Conservation (phyloP, 495 filamentous ascomycete genomes). For the Xylaria intraflava region DNA sequence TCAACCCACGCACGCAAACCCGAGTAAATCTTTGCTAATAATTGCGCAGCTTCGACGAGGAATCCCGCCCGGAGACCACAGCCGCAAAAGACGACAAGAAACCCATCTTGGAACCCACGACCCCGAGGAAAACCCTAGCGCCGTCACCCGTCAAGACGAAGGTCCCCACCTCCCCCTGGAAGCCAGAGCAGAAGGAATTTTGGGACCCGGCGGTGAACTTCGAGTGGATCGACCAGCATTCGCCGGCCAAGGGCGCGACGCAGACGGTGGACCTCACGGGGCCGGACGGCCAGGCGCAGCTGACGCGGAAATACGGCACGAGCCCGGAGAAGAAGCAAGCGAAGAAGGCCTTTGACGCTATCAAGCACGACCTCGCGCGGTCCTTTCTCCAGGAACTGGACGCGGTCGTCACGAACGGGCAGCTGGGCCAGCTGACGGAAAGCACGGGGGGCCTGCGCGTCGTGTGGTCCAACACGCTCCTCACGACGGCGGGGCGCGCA, state of each 20-base stretch:
- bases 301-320: constrained; percentile 16
- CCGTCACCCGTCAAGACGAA: constrained; percentile 34
- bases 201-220: constrained; percentile 72
- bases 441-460: constrained; percentile 71
- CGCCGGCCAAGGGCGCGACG: constrained; percentile 51
- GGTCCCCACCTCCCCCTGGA: constrained; percentile 43
- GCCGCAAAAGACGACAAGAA: constrained; percentile 6
- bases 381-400: constrained; percentile 72
- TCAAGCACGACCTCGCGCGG: constrained; percentile 60
- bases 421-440: constrained; percentile 52
- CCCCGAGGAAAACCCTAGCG: constrained; percentile 21
- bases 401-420: constrained; percentile 52
- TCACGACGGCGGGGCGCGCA: constrained; percentile 81
- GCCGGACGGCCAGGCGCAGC: constrained; percentile 1
- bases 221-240: constrained; percentile 77
- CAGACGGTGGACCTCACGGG: neutral
- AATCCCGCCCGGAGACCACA: constrained; percentile 15
- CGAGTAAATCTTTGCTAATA: constrained; percentile 7
- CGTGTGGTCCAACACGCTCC: constrained; percentile 77
- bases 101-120: constrained; percentile 25
- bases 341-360: constrained; percentile 59
- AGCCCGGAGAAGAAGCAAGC: constrained; percentile 30
- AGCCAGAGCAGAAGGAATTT: constrained; percentile 68
- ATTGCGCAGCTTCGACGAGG: constrained; percentile 17
- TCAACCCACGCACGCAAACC: neutral